Evolutionary conservation across 345 rosid species (phyloP), one percentile per base, ranked within the genome.

Genomic region (Melaleuca quinquenervia): DNA sequence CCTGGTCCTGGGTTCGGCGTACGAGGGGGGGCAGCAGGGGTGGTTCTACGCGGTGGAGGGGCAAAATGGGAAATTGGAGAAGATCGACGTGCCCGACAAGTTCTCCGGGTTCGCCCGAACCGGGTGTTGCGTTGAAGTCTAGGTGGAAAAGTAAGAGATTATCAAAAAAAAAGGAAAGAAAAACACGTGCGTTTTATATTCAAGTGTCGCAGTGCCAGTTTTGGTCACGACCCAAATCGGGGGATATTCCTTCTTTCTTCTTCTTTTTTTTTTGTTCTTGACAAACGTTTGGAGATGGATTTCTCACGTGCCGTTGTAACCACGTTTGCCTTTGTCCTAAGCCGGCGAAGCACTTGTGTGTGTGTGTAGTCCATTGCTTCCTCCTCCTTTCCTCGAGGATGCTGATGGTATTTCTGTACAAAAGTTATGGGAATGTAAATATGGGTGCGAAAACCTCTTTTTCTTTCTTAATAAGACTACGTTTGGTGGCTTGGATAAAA

Each of bases 61-160:
- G 58, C 84, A 85, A n/a, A 80, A 13, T 22, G 85, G 87, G 52
- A 87, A 93, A 87, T 83, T 88, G 85, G 89, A 89, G 82, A 91
- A 84, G 84, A 54, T 93, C 1, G 56, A 52, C 18, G 93, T 89
- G 50, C 88, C 91, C 1, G 89, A 85, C 8, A 91, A 89, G 56
- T 95, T 91, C 64, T 55, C 90, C 32, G 93, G 95, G 49, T 88
- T 91, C 62, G 92, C 91, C 36, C 94, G 90, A 29, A 89, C 95
- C 11, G 93, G 96, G 16, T 94, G 97, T 89, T 90, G 87, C 52
- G 89, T 90, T 7, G 94, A 94, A 87, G 85, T 93, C 32, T 94
- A 13, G 11, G 27, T 26, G 60, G 22, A 54, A 1, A 54, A 54
- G 6, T n/a, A n/a, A n/a, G 12, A 54, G 60, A 54, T 22, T 24